Base-by-base conservation (phyloP, 2,329 filamentous ascomycete genomes). In the Zopfia rhizophila region DNA sequence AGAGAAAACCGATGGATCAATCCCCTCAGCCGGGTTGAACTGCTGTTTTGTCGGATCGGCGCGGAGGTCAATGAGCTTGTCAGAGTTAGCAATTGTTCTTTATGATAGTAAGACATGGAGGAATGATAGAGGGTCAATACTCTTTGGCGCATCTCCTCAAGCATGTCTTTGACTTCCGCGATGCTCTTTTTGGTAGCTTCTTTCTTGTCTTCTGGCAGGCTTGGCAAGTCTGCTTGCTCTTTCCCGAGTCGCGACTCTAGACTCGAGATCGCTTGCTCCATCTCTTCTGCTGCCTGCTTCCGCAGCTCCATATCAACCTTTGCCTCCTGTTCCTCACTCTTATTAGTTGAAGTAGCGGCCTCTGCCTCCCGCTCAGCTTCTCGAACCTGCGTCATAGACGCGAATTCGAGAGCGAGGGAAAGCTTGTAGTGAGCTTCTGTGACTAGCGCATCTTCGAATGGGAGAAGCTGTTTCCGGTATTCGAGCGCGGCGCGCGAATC, bases 361-460 rank as follows among this genome's bases (percentile, higher is more conserved):
- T 51, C 52, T 7, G 60, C 58, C 33, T 75, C 73, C 16, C 65
- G 71, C 40, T 78, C 74, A 31, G 82, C 79, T 12, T 82, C 82
- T 10, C 78, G 73, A 1, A 82, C 79, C 13, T 78, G 80, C 5
- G 86, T 89, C 32, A 94, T 84, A 0, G 91, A 94, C 3, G 90
- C 90, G 60, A 97, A 97, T 68, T 99, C 94, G 19, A 99, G 82
- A 0, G 94, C 94, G 12, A 99, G 83, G 0, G 93, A 96, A 18
- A 99, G 86, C 75, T 97, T 97, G 78, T 89, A 99, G 76, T 99
- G 91, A 12, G 90, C 93, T 76, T 99, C 94, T 29, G 94, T 93
- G 45, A 97, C 82, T 38, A 95, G 82, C 60, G 91, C 89, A 11
- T 90, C 91, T 52, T 95, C 90, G 37, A 87, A 81, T 0, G 90